Base-by-base conservation (phyloP, 495 filamentous ascomycete species). In the Talaromyces wortmannii region DNA sequence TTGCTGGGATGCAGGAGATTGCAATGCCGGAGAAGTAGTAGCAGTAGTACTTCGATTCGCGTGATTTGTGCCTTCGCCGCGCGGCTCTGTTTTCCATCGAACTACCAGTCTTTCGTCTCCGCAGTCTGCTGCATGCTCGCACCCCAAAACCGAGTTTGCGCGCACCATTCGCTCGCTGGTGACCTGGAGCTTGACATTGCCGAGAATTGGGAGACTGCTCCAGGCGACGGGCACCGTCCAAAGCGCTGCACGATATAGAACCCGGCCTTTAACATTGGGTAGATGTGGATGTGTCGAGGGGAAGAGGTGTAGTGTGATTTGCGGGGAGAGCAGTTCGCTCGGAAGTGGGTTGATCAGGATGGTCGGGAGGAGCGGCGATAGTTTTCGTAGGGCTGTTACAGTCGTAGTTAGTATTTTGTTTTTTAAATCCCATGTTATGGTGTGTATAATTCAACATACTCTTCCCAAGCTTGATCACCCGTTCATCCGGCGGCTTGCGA, bases 141-240 rank as follows among this genome's bases (percentile, higher is more conserved):
- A 61, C 4, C 70, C 68, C 7, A 69, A 59, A 6, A 72, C 70
- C 44, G 66, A 75, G 2, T 73, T 72, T 13, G 72, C 67, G 31
- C 72, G 85, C 32, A 92, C 80, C 76, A 97, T 91, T 30, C 92
- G 83, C 74, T 96, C 92, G 6, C 86, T 89, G 1, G 94, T 70
- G 31, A 98, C 95, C 51, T 88, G 83, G 3, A 98, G 80, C 58
- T 84, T 84, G 5, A 95, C 89, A 63, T 95, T 95, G 36, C 92
- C 91, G 23, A 97, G 78, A 0, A 96, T 77, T 8, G 94, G 94
- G 0, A 98, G 77, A 40, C 87, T 84, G 60, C 95, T 92, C 94
- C 94, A 98, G 15, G 92, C 95, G 23, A 98, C 83, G 0, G 94
- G 94, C 1, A 91, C 86, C 3, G 94, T 96, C 92, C 92, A 97